Evolutionary conservation across 768 basidiomycete genomes (phyloP).

Genomic region (Rubroboletus pulcherrimus): DNA sequence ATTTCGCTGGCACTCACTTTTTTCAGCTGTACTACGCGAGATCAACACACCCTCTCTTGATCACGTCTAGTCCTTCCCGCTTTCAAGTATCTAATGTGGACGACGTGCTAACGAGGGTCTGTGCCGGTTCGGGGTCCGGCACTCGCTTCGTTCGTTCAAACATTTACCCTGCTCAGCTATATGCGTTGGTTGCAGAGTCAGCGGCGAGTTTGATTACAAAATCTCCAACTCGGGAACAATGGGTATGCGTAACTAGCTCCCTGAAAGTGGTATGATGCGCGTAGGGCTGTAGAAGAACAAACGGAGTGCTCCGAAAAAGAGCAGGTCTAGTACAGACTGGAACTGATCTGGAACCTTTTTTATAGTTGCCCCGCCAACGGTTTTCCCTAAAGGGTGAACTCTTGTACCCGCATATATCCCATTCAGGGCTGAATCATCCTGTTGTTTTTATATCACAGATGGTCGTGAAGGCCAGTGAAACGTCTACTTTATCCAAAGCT

Average conservation of each 20-base stretch:
- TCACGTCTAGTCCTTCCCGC: slow-evolving; percentile 68
- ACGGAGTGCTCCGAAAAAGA: slow-evolving; percentile 24
- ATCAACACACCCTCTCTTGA: slow-evolving; percentile 63
- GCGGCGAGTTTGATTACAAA: slow-evolving; percentile 24
- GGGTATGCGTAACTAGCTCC: slow-evolving; percentile 20
- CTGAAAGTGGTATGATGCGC: slow-evolving; percentile 16
- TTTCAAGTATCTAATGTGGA: slow-evolving; percentile 75
- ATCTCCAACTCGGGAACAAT: slow-evolving; percentile 24
- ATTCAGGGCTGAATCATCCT: background rate
- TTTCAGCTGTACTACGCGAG: slow-evolving; percentile 58
- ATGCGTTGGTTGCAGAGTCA: slow-evolving; percentile 21
- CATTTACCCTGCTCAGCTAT: slow-evolving; percentile 20
- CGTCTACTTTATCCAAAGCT: background rate
- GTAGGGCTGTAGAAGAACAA: slow-evolving; percentile 26
- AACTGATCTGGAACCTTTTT: slow-evolving; percentile 7
- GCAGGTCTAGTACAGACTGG: slow-evolving; percentile 28
- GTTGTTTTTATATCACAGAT: background rate
- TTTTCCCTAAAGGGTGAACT: too few species aligned
- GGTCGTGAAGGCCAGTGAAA: background rate
- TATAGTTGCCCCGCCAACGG: too few species aligned
- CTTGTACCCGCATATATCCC: background rate
- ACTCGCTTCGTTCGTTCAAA: background rate
- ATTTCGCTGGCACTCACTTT: background rate
- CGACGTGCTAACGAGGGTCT: slow-evolving; percentile 66
- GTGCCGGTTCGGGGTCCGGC: background rate